Evolutionary conservation across 2,329 filamentous ascomycete genomes (phyloP), one percentile per base, ranked within the genome.

Genomic region (Ploettnerulaceae sp.): DNA sequence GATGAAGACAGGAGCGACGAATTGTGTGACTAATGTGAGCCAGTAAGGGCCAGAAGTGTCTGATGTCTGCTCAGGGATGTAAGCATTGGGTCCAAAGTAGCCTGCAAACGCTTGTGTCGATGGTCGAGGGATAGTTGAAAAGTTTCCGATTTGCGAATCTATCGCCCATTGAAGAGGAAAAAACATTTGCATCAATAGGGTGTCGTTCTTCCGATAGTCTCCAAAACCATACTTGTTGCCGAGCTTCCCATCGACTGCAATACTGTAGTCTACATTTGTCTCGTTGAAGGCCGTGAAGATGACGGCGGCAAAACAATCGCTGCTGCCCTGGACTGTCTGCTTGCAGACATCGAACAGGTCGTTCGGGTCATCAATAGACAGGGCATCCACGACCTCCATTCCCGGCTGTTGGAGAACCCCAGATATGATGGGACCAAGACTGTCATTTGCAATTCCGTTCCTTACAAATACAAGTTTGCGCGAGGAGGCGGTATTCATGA

Each of bases 231-330:
- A 45, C 3, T 12, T n/a, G n/a, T 40, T 14, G 5, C 25, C 18
- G 7, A 53, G 22, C n/a, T 26, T 35, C 4, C 29, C 26, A 38
- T 60, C 57, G 5, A 59, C 31, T 7, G 49, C 58, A 12, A 60
- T 54, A 26, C 17, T 51, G 28, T 60, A 60, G 12, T 58, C 52
- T 12, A 56, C 47, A 24, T 49, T 51, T 14, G 58, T 60, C 12
- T 57, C 47, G 26, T 59, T 59, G 28, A 52, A 51, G 9, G 45
- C 33, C n/a, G 44, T 33, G 37, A 59, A 60, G 2, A 60, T 36
- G 5, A 60, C 47, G 4, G 57, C 52, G 4, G 57, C 57, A 39
- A 51, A 60, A 37, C 57, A 60, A 18, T 60, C 48, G 32, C 58
- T 59, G 6, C 41, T 8, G 5, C 53, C 57, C 33, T 45, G 14